A percentile compares a stretch with the other conserved stretches of the same genome.
These are phyloP conservation scores for Globisporangium takayamanum DNA, from an alignment of 352 stramenopile species.

Conservation along the genomic window DNA sequence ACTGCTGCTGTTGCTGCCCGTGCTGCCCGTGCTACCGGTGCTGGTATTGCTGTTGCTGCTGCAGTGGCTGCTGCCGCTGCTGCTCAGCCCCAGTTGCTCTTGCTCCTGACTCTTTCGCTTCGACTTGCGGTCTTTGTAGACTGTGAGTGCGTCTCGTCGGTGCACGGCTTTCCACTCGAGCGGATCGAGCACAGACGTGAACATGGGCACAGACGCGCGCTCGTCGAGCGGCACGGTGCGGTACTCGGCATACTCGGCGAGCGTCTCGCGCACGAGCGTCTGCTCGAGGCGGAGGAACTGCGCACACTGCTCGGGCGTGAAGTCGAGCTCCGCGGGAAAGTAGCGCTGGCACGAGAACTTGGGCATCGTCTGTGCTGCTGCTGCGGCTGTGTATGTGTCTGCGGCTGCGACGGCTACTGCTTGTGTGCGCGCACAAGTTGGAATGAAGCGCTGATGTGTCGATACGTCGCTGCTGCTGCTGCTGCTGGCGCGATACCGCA, in stretches of 20 bases:
- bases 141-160: conserved; percentile 27
- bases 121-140: conserved; percentile 30
- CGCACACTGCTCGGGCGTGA: conserved; percentile 19
- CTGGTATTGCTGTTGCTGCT: too few species aligned
- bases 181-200: conserved; percentile 16
- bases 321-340: conserved; percentile 13
- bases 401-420: too few species aligned
- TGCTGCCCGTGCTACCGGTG: conserved; percentile 6
- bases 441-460: too few species aligned
- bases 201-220: conserved; percentile 9
- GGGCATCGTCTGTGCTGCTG: too few species aligned
- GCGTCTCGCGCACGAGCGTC: conserved; percentile 21
- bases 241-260: conserved; percentile 27
- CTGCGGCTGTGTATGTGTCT: not conserved
- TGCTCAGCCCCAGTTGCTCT: not conserved
- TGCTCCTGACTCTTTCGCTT: not conserved
- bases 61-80: too few species aligned
- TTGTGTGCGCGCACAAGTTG: too few species aligned
- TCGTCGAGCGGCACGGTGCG: conserved; percentile 24
- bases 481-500: too few species aligned
- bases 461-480: too few species aligned
- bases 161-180: conserved; percentile 34
- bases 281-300: conserved; percentile 23
- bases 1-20: not conserved
- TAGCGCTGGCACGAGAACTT: conserved; percentile 7